phyloP scores from a whole-genome alignment of 1,284 basidiomycete genomes.

The Trichosporon sp. region DNA sequence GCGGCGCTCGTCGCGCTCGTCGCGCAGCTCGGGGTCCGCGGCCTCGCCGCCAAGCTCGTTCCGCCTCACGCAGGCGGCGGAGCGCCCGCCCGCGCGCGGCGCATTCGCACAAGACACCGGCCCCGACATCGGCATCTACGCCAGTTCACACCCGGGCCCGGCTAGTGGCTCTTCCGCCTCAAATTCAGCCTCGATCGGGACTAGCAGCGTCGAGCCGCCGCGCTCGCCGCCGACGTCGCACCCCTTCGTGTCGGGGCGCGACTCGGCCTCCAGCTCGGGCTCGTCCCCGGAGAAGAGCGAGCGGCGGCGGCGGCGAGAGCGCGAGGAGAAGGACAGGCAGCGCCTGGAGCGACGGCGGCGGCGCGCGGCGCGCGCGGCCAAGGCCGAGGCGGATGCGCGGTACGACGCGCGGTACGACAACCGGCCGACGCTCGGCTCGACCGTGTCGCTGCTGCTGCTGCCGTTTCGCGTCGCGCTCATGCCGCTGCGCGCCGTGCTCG shows the following conservation, averaged over 20 bases:
- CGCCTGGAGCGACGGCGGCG: not conserved
- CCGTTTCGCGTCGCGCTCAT: conserved; percentile 25
- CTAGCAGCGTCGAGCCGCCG: not conserved
- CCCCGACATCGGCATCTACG: not conserved
- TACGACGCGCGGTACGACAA: not conserved
- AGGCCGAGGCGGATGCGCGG: not conserved
- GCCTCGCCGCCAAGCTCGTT: not conserved
- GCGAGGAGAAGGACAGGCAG: not conserved
- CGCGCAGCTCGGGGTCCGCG: not conserved
- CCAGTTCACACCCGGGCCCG: not conserved
- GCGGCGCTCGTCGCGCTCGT: not conserved
- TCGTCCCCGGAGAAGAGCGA: not conserved
- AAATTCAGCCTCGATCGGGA: not conserved
- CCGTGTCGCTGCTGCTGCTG: conserved; percentile 20
- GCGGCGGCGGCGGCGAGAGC: not conserved
- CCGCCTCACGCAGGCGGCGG: not conserved
- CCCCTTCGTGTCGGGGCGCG: not conserved
- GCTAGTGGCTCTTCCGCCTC: not conserved
- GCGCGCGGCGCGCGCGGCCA: not conserved
- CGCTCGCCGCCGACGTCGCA: not conserved
- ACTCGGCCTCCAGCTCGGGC: not conserved
- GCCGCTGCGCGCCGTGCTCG: conserved; percentile 20
- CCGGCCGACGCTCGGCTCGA: conserved; percentile 11
- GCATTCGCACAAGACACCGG: not conserved
- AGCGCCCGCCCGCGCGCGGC: not conserved